A percentile compares a stretch with the other conserved stretches of the same genome.
phyloP scores from a whole-genome alignment of 129 eudicot genomes.

The Escallonia rubra region DNA sequence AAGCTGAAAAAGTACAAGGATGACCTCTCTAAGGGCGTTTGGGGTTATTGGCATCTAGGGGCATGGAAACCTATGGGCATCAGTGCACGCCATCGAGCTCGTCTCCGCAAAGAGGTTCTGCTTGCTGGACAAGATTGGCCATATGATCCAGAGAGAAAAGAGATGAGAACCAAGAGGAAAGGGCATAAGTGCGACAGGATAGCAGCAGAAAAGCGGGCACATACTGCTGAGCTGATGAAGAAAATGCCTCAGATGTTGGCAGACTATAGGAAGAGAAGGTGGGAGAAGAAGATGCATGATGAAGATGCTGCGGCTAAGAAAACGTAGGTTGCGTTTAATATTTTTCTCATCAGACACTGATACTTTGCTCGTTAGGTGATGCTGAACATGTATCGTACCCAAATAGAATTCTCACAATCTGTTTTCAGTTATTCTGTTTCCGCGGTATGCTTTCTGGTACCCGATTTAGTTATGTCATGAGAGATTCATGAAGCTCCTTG shows the following conservation, averaged over 20 bases:
- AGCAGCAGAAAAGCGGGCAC: constrained; percentile 71
- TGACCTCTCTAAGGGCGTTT: constrained; percentile 53
- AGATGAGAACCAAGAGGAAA: constrained; percentile 73
- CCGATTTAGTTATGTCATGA: too few relatives aligned
- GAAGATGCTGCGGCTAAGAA: constrained; percentile 77
- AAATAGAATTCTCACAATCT: too few relatives aligned
- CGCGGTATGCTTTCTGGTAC: too few relatives aligned
- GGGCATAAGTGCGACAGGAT: constrained; percentile 84
- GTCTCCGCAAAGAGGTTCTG: constrained; percentile 62
- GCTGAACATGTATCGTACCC: too few relatives aligned
- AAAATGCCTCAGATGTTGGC: constrained; percentile 86
- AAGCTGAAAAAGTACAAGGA: constrained; percentile 46
- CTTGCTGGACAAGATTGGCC: constrained; percentile 81
- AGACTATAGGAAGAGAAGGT: constrained; percentile 70
- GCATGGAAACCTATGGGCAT: constrained; percentile 56
- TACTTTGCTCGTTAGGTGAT: too few relatives aligned
- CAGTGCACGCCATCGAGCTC: constrained; percentile 55
- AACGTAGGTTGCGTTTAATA: too few relatives aligned
- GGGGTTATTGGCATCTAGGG: constrained; percentile 75
- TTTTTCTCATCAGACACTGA: too few relatives aligned
- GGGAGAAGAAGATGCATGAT: constrained; percentile 95
- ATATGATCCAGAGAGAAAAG: constrained; percentile 71
- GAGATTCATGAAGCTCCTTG: too few relatives aligned
- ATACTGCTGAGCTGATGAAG: constrained; percentile 75
- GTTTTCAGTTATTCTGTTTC: too few relatives aligned